A percentile compares a stretch with the other conserved stretches of the same genome.
Conservation (phyloP, 306 rosid genomes). For the Inga leiocalycina region DNA sequence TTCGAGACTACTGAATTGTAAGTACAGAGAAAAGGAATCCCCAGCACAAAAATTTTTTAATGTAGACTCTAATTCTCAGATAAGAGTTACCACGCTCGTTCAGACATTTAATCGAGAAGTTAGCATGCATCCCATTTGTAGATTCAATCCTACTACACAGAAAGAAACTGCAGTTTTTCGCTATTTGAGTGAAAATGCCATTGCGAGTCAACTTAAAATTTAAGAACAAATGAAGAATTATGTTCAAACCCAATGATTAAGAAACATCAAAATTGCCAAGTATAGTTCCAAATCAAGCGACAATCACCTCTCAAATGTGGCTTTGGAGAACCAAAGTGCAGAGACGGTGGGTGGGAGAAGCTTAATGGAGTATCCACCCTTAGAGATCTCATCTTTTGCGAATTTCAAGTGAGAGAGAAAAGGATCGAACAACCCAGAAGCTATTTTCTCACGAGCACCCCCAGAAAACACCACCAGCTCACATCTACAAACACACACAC, state of each 20-base stretch:
- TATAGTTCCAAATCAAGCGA: conserved; percentile 1
- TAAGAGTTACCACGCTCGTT: neutral
- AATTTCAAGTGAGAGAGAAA: conserved; percentile 61
- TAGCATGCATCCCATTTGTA: neutral
- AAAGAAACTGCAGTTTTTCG: neutral
- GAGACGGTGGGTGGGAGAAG: conserved; percentile 48
- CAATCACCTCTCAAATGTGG: conserved; percentile 62
- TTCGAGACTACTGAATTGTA: neutral
- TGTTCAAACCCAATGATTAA: conserved; percentile 5
- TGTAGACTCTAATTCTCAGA: neutral
- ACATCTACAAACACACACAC: conserved; percentile 42
- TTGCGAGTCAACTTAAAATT: neutral
- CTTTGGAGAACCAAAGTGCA: conserved; percentile 62
- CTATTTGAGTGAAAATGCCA: no score
- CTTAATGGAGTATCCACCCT: conserved; percentile 72
- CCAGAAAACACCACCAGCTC: conserved; percentile 61
- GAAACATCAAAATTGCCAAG: neutral
- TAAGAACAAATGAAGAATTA: conserved; percentile 24
- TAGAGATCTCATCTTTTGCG: conserved; percentile 63
- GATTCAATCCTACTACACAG: neutral
- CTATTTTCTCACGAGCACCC: conserved; percentile 51
- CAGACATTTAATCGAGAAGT: neutral
- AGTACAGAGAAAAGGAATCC: neutral
- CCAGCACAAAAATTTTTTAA: neutral
- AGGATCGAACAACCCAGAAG: conserved; percentile 70